phyloP scores from a whole-genome alignment of 2,329 filamentous ascomycete genomes.

The Penicillium sp. region DNA sequence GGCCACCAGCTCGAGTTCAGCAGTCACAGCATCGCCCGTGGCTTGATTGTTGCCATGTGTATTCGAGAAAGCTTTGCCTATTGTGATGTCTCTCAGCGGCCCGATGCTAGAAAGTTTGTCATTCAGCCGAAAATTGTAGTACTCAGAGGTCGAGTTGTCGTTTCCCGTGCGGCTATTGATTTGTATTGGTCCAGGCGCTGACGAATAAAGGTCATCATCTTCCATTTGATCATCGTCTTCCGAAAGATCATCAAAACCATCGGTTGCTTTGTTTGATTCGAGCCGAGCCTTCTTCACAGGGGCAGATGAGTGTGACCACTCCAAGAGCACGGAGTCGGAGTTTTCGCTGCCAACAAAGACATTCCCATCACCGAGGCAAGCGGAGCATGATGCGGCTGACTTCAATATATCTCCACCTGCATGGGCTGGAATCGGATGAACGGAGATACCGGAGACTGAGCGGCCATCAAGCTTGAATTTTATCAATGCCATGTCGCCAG shows the following conservation, averaged over 20 bases:
- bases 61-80: conserved; percentile 56
- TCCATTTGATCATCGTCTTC: conserved; percentile 55
- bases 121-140: conserved; percentile 70
- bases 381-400: conserved; percentile 64
- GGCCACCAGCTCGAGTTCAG: conserved; percentile 51
- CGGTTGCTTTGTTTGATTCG: conserved; percentile 53
- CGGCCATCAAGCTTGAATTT: conserved; percentile 85
- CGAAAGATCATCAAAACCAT: conserved; percentile 52
- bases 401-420: conserved; percentile 62
- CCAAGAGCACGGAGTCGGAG: conserved; percentile 73
- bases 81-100: conserved; percentile 70
- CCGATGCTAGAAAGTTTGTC: conserved; percentile 74
- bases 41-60: conserved; percentile 47
- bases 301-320: conserved; percentile 67
- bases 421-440: conserved; percentile 62
- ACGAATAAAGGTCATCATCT: conserved; percentile 53
- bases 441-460: conserved; percentile 79
- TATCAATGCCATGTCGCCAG: conserved; percentile 70
- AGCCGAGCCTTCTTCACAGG: conserved; percentile 59
- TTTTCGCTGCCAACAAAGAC: conserved; percentile 85
- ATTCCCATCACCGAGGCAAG: conserved; percentile 62
- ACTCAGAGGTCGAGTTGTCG: conserved; percentile 39
- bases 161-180: conserved; percentile 16
- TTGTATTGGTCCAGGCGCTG: conserved; percentile 25
- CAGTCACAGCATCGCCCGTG: conserved; percentile 35